Conservation (phyloP, 2,329 filamentous ascomycete genomes). For the Diaporthe longicolla region DNA sequence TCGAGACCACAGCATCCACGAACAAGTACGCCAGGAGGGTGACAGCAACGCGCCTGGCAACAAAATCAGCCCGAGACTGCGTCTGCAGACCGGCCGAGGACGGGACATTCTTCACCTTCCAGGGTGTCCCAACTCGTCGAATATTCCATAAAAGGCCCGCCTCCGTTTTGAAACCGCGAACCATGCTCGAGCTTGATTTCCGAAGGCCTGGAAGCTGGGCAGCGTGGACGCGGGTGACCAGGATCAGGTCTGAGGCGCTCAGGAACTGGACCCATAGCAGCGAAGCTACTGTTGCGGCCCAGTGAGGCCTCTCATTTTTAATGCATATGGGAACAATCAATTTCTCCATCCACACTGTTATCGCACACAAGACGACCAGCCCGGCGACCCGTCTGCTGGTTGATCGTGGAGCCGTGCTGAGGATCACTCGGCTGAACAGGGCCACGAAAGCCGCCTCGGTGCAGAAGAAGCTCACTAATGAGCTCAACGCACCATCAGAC, state of each 20-base stretch:
- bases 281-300: constrained; percentile 27
- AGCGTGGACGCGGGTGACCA: not conserved
- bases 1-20: constrained; percentile 10
- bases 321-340: not conserved
- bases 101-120: constrained; percentile 25
- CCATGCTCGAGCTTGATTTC: no score
- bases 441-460: not conserved
- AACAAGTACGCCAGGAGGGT: constrained; percentile 16
- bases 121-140: constrained; percentile 16
- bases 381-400: not conserved
- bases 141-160: not conserved
- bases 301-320: constrained; percentile 7
- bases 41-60: not conserved
- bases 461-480: not conserved
- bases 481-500: not conserved
- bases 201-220: not conserved
- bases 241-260: constrained; percentile 26
- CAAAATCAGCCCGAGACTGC: not conserved
- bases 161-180: not conserved
- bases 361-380: not conserved
- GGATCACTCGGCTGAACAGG: not conserved
- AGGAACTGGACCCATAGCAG: constrained; percentile 34
- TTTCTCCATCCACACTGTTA: not conserved
- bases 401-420: not conserved
- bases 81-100: not conserved